Evolutionary conservation across 2,329 filamentous ascomycete genomes (phyloP), one percentile per base, ranked within the genome.

Genomic region (Ascochyta rabiei): DNA sequence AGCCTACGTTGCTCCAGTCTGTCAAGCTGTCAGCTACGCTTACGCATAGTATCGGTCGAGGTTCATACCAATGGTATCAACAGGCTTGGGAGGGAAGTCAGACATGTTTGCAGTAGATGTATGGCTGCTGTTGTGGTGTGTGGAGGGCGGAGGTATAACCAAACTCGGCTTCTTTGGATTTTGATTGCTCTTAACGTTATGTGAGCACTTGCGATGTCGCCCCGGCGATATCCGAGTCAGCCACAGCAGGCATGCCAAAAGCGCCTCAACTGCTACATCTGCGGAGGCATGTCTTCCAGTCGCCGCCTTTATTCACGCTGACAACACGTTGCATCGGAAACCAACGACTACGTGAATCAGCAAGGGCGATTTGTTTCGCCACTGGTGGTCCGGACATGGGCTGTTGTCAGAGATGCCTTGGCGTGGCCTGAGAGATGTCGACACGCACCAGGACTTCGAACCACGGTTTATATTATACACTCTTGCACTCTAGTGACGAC

Each of bases 1-100:
- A 98, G 72, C 93, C 93, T 62, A 98, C 86, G 70, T 96, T 89
- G 75, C 84, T 86, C 93, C 93, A 98, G 82, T 98, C 92, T 86
- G 60, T 19, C 12, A 46, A 47, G 12, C 3, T 43, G 38, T 56
- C 37, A 48, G 47, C 28, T n/a, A 21, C 2, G 34, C 13, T 23
- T 18, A 31, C 28, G 33, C 21, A 16, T 16, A 44, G 28, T 49
- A 40, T 16, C 16, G 10, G 30, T 42, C 35, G 44, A 50, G 52
- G 45, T 33, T 69, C 75, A 40, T 75, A 84, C 82, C 84, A 79
- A 96, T 93, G 61, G 89, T 89, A 71, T 86, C 86, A 64, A 90
- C 86, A 3, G 90, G 88, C 10, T 89, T 85, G 26, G 91, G 91
- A 62, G 91, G 91, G 71, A 66, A 74, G 40, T 73, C 65, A 48